Conservation (phyloP, 2,329 filamentous ascomycete genomes). For the Sordariomycetes sp. region DNA sequence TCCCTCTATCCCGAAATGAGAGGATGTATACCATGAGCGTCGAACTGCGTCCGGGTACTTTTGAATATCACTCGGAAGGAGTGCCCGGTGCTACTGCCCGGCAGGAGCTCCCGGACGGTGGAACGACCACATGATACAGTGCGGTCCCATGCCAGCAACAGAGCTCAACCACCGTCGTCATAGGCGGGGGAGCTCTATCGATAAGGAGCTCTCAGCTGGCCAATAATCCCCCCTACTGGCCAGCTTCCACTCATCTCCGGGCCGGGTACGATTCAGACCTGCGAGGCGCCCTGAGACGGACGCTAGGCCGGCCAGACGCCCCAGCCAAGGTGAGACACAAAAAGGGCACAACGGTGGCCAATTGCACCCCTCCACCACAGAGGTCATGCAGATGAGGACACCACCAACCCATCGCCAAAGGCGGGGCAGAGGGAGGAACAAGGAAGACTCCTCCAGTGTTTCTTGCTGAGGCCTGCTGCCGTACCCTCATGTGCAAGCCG, state of each 20-base stretch:
- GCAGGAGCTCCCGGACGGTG: not conserved
- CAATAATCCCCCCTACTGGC: not conserved
- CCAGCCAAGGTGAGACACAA: not conserved
- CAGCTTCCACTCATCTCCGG: not conserved
- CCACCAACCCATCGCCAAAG: not conserved
- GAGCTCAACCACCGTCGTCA: not conserved
- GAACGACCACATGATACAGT: not conserved
- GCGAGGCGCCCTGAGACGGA: not conserved
- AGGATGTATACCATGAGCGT: too few species aligned
- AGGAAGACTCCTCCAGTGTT: not conserved
- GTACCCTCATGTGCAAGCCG: not conserved
- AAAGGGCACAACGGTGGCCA: not conserved
- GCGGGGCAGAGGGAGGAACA: not conserved
- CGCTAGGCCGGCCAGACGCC: not conserved
- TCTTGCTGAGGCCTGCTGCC: not conserved
- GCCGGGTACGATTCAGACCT: not conserved
- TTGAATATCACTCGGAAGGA: too few species aligned
- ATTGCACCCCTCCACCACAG: not conserved
- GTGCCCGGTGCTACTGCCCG: not conserved
- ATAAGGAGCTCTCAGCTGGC: not conserved
- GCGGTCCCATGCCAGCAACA: not conserved
- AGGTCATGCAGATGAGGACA: constrained; percentile 2
- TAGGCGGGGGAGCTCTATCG: not conserved
- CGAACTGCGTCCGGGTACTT: too few species aligned
- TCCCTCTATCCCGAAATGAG: too few species aligned